Base-by-base conservation (phyloP, 352 stramenopile species). In the Pythium volutum region DNA sequence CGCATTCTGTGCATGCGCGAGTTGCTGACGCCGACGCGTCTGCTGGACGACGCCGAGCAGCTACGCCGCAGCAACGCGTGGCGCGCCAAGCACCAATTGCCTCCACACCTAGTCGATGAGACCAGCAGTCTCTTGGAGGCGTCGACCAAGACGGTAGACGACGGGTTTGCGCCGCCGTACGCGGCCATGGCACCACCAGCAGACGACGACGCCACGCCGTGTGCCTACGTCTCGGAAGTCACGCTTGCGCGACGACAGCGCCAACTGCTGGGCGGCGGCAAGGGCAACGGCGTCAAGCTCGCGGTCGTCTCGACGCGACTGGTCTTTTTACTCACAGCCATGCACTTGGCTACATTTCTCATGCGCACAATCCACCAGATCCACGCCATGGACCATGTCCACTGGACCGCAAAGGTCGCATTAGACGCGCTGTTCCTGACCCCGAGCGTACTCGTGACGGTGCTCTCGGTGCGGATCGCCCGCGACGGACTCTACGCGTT, bases 241-340 rank as follows among this genome's bases (percentile, higher is more conserved):
- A 66, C 83, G 41, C 70, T 91, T 7, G 69, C 65, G 14, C 59
- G 61, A 5, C 66, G 61, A 2, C 82, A 91, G 49, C 58, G 66
- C 23, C 64, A 58, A 41, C 58, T 89, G 3, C 67, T 91, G 11
- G 42, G 57, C 18, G 58, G 60, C 50, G 70, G 76, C 23, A 60
- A 34, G 29, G 75, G 68, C 29, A 84, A 91, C 27, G 81, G 81
- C 12, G 79, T 88, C 1, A 31, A 78, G 12, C 60, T 91, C 9
- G 78, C 79, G 15, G 51, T 89, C 2, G 89, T 91, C 67, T 87
- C 67, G 10, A 88, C 78, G 41, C 71, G 79, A 2, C 72, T 91
- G 49, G 76, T 88, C 22, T 89, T 91, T n/a, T 51, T 91, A 18
- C 70, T 91, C 27, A 88, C 80, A 10, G 81, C 81, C 22, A 70